These are phyloP conservation scores for Nakaseomyces glabratus DNA, from an alignment of 1,139 yeast species.

Conservation along the genomic window DNA sequence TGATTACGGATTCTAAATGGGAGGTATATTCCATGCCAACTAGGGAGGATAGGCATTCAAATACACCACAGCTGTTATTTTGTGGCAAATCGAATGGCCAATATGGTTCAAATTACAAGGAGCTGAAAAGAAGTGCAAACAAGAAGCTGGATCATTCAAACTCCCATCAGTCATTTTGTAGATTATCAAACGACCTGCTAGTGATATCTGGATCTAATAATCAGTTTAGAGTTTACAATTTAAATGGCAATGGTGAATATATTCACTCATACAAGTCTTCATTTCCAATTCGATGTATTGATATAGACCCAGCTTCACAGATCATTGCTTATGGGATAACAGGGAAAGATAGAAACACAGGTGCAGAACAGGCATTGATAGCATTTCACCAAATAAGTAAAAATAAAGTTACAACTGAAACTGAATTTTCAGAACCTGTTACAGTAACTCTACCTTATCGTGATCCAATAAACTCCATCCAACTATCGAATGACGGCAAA, in stretches of 20 bases:
- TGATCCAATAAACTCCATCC: conserved; percentile 69
- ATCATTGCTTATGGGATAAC: conserved; percentile 75
- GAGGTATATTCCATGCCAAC: conserved; percentile 50
- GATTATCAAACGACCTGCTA: conserved; percentile 50
- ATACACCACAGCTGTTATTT: conserved; percentile 49
- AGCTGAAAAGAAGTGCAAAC: conserved; percentile 27
- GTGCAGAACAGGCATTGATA: conserved; percentile 72
- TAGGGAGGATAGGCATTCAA: conserved; percentile 26
- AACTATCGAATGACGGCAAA: conserved; percentile 61
- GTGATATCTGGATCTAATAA: conserved; percentile 72
- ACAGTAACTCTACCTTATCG: conserved; percentile 77
- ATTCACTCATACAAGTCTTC: conserved; percentile 61
- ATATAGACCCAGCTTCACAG: conserved; percentile 55
- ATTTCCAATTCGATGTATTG: conserved; percentile 72
- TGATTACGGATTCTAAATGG: conserved; percentile 63
- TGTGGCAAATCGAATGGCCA: conserved; percentile 66
- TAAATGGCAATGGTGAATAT: conserved; percentile 48
- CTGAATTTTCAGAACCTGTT: conserved; percentile 37
- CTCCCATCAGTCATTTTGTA: conserved; percentile 46
- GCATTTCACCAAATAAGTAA: conserved; percentile 44
- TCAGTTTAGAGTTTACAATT: conserved; percentile 54
- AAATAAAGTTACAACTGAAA: conserved; percentile 17
- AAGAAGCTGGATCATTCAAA: not conserved
- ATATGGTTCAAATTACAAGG: conserved; percentile 43
- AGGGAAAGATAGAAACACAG: conserved; percentile 61